Evolutionary conservation across 2,329 filamentous ascomycete genomes (phyloP).

Genomic region (Dactylellina parvicollis): DNA sequence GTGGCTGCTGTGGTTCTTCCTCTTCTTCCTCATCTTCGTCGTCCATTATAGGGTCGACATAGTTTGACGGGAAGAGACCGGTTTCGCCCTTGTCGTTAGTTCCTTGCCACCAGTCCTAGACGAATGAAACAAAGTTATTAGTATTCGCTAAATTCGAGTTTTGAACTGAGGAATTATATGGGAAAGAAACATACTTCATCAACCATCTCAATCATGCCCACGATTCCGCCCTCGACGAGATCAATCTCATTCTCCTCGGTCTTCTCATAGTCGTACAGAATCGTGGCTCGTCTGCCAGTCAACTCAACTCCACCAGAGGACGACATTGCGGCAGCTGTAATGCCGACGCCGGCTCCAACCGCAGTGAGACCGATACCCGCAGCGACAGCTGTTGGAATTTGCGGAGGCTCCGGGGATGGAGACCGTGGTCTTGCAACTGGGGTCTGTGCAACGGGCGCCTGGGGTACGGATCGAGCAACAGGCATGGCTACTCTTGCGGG

Average conservation of each 20-base stretch:
- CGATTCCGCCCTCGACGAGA: constrained; percentile 83
- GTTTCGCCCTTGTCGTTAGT: constrained; percentile 84
- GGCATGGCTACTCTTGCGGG: constrained; percentile 89
- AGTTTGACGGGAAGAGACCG: constrained; percentile 96
- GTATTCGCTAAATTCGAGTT: background rate
- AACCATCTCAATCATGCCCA: constrained; percentile 95
- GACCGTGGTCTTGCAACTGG: constrained; percentile 72
- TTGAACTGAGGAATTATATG: no score
- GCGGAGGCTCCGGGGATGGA: constrained; percentile 60
- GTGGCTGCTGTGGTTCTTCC: constrained; percentile 40
- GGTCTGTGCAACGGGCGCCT: constrained; percentile 71
- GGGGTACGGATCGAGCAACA: constrained; percentile 69
- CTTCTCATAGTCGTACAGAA: constrained; percentile 96
- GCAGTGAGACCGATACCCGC: constrained; percentile 67
- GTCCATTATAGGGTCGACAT: constrained; percentile 72
- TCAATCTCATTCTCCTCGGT: constrained; percentile 97
- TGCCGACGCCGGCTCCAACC: constrained; percentile 60
- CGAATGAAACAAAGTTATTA: background rate
- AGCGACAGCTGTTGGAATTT: constrained; percentile 67
- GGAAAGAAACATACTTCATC: constrained; percentile 69
- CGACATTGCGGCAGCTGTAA: constrained; percentile 45
- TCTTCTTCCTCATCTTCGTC: constrained; percentile 60
- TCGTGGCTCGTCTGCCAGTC: constrained; percentile 73
- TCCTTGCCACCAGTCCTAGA: constrained; percentile 93
- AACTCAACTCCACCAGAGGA: constrained; percentile 64